These are phyloP conservation scores for Tricholoma terreum DNA, from an alignment of 768 basidiomycete genomes.

Conservation along the genomic window DNA sequence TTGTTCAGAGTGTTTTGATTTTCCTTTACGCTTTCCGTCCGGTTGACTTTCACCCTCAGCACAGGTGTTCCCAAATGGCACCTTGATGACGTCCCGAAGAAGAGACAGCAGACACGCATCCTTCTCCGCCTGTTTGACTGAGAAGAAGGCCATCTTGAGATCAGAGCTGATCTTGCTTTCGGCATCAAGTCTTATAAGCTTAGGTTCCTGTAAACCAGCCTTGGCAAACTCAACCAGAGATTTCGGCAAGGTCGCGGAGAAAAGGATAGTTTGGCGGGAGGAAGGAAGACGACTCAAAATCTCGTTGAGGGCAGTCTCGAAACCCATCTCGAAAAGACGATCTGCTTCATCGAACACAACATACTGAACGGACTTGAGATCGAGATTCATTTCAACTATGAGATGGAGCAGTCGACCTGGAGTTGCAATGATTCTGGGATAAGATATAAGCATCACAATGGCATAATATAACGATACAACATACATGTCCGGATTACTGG, in stretches of 20 bases:
- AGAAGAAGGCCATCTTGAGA: slow-evolving; percentile 92
- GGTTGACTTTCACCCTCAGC: slow-evolving; percentile 24
- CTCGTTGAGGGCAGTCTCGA: slow-evolving; percentile 87
- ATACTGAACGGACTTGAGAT: slow-evolving; percentile 82
- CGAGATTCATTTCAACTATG: slow-evolving; percentile 93
- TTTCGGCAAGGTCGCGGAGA: slow-evolving; percentile 95
- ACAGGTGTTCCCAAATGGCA: slow-evolving; percentile 53
- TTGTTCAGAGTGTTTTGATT: slow-evolving; percentile 50
- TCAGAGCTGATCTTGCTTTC: slow-evolving; percentile 95
- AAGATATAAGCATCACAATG: slow-evolving; percentile 12
- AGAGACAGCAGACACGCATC: slow-evolving; percentile 85
- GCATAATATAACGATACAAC: slow-evolving; percentile 30
- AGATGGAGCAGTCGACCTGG: slow-evolving; percentile 97
- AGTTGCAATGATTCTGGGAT: slow-evolving; percentile 86
- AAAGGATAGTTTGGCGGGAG: slow-evolving; percentile 87
- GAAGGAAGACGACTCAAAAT: slow-evolving; percentile 86
- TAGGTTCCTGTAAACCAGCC: slow-evolving; percentile 90
- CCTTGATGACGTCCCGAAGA: slow-evolving; percentile 82
- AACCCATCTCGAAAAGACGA: slow-evolving; percentile 97
- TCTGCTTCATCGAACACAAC: slow-evolving; percentile 98
- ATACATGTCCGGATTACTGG: slow-evolving; percentile 92
- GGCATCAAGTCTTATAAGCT: slow-evolving; percentile 92
- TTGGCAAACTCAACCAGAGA: slow-evolving; percentile 98
- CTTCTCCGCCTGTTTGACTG: slow-evolving; percentile 89
- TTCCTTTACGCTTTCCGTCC: slow-evolving; percentile 43